These are phyloP conservation scores for Phytopythium chamaehyphon DNA, from an alignment of 352 stramenopile genomes.

Conservation along the genomic window DNA sequence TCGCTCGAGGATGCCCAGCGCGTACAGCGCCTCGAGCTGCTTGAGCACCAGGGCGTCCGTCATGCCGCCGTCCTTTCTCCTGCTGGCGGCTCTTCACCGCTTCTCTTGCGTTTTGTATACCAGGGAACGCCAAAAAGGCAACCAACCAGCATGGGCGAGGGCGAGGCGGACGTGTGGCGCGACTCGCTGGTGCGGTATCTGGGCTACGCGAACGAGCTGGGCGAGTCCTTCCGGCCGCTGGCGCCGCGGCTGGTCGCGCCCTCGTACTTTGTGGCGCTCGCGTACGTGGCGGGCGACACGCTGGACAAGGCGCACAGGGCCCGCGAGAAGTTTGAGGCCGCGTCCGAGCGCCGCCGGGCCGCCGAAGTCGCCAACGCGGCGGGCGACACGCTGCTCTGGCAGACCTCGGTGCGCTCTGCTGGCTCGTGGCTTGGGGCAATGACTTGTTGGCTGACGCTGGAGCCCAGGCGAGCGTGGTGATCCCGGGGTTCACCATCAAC, in stretches of 20 bases:
- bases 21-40: conserved; percentile 49
- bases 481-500: conserved; percentile 88
- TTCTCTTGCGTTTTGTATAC: neutral
- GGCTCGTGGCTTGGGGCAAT: neutral
- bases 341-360: conserved; percentile 24
- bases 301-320: conserved; percentile 67
- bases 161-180: conserved; percentile 63
- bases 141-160: too few relatives aligned
- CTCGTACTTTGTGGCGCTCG: conserved; percentile 80
- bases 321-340: conserved; percentile 15
- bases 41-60: conserved; percentile 31
- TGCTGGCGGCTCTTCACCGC: too few relatives aligned
- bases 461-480: conserved; percentile 59
- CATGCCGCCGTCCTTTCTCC: too few relatives aligned
- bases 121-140: neutral
- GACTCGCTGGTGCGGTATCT: conserved; percentile 86
- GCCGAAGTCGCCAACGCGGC: conserved; percentile 31
- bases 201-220: conserved; percentile 88
- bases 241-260: conserved; percentile 57
- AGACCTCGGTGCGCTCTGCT: conserved; percentile 35
- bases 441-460: neutral
- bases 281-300: conserved; percentile 83
- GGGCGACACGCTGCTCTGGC: conserved; percentile 83
- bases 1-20: conserved; percentile 41
- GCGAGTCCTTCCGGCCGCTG: conserved; percentile 84